phyloP scores from a whole-genome alignment of 208 protist species.

The Acanthamoeba royreba region DNA sequence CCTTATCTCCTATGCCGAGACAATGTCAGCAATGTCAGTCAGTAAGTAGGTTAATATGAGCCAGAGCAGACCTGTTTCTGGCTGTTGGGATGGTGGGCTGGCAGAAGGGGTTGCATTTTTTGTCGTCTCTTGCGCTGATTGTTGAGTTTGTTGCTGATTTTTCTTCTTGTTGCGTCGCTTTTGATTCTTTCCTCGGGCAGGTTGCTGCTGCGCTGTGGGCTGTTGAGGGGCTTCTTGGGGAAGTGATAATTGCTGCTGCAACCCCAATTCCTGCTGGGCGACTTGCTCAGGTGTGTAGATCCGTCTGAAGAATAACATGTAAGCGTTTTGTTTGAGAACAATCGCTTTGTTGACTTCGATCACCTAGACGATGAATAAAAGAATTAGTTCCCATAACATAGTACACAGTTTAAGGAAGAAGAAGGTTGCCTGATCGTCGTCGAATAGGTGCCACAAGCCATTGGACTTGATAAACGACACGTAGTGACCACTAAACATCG shows the following conservation, averaged over 20 bases:
- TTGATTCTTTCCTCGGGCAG: too few relatives aligned
- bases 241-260: too few relatives aligned
- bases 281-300: slow-evolving; percentile 38
- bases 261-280: background rate
- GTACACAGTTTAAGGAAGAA: too few relatives aligned
- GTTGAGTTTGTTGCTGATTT: too few relatives aligned
- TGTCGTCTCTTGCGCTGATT: background rate
- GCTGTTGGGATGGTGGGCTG: too few relatives aligned
- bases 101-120: too few relatives aligned
- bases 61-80: too few relatives aligned
- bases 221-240: background rate
- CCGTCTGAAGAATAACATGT: slow-evolving; percentile 49
- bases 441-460: slow-evolving; percentile 49
- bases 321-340: slow-evolving; percentile 54
- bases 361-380: background rate
- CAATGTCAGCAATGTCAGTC: too few relatives aligned
- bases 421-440: slow-evolving; percentile 36
- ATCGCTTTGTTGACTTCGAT: slow-evolving; percentile 31
- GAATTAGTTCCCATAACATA: too few relatives aligned
- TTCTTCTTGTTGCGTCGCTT: too few relatives aligned
- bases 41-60: too few relatives aligned
- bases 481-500: slow-evolving; percentile 56
- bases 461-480: slow-evolving; percentile 46
- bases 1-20: background rate
- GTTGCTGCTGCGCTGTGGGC: too few relatives aligned